Evolutionary conservation across 2,329 filamentous ascomycete species (phyloP).

Genomic region (Colletotrichum sojae): DNA sequence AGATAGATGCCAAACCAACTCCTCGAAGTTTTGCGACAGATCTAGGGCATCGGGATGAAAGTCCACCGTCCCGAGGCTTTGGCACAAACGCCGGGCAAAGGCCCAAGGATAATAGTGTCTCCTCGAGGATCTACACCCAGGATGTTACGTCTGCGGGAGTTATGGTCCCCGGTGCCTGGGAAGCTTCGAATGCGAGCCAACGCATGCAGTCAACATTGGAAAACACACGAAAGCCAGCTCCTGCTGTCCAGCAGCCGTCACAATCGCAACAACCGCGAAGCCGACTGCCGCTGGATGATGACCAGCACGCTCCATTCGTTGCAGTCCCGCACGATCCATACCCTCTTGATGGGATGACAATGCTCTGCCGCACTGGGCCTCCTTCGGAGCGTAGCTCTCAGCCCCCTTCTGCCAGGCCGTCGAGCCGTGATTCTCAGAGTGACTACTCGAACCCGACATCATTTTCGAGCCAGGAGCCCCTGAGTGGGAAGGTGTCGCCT

Average conservation of each 20-base stretch:
- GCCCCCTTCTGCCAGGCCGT: slow-evolving; percentile 76
- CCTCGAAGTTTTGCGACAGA: slow-evolving; percentile 7
- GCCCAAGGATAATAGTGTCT: not conserved
- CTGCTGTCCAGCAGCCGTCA: not conserved
- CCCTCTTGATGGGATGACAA: slow-evolving; percentile 95
- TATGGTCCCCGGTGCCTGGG: slow-evolving; percentile 61
- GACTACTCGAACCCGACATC: slow-evolving; percentile 93
- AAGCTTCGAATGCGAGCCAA: slow-evolving; percentile 67
- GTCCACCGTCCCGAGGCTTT: not conserved
- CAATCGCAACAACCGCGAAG: slow-evolving; percentile 45
- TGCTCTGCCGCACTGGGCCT: slow-evolving; percentile 87
- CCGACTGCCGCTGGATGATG: slow-evolving; percentile 60
- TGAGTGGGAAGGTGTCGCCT: slow-evolving; percentile 81
- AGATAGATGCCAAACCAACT: slow-evolving; percentile 13
- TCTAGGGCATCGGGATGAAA: not conserved
- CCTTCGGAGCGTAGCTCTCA: slow-evolving; percentile 67
- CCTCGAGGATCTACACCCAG: slow-evolving; percentile 68
- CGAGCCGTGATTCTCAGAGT: slow-evolving; percentile 89
- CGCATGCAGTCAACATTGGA: slow-evolving; percentile 50
- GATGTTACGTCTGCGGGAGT: slow-evolving; percentile 75
- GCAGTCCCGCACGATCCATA: slow-evolving; percentile 92
- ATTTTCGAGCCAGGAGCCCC: slow-evolving; percentile 86
- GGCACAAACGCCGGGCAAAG: not conserved
- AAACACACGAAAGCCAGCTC: slow-evolving; percentile 25
- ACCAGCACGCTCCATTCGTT: slow-evolving; percentile 73